Conservation (phyloP, 441 rosid genomes). For the Francoa sonchifolia region DNA sequence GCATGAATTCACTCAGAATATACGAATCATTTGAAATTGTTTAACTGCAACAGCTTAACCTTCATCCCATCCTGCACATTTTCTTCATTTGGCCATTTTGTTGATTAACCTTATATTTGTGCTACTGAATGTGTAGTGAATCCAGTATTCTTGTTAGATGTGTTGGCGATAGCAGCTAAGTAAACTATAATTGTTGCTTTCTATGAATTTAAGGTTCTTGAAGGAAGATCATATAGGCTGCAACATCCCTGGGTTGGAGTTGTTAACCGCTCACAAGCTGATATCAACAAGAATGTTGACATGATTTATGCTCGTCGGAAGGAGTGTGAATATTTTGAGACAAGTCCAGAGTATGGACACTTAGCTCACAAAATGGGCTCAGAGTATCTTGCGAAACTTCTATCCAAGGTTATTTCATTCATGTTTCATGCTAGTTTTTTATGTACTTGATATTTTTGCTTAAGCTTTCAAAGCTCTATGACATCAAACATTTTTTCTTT, state of each 20-base stretch:
- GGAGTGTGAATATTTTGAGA: slow-evolving; percentile 91
- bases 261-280: slow-evolving; percentile 99
- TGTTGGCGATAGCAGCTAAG: too few species aligned
- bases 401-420: slow-evolving; percentile 52
- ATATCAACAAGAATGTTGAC: slow-evolving; percentile 90
- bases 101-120: background rate
- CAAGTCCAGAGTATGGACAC: slow-evolving; percentile 96
- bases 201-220: slow-evolving; percentile 58
- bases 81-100: background rate
- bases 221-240: slow-evolving; percentile 85
- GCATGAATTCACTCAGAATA: slow-evolving; percentile 8
- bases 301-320: slow-evolving; percentile 86
- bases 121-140: too few species aligned
- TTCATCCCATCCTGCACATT: background rate
- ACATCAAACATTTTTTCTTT: slow-evolving; percentile 5
- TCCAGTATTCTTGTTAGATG: too few species aligned
- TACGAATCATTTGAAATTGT: slow-evolving; percentile 8
- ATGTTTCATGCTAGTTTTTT: slow-evolving; percentile 8
- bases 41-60: background rate
- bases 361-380: slow-evolving; percentile 92
- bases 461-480: background rate
- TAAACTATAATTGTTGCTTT: slow-evolving; percentile 11
- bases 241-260: slow-evolving; percentile 99
- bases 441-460: too few species aligned
- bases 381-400: slow-evolving; percentile 88